Evolutionary conservation across 768 basidiomycete species (phyloP), one percentile per base, ranked within the genome.

Genomic region (Leccinum arenicola): DNA sequence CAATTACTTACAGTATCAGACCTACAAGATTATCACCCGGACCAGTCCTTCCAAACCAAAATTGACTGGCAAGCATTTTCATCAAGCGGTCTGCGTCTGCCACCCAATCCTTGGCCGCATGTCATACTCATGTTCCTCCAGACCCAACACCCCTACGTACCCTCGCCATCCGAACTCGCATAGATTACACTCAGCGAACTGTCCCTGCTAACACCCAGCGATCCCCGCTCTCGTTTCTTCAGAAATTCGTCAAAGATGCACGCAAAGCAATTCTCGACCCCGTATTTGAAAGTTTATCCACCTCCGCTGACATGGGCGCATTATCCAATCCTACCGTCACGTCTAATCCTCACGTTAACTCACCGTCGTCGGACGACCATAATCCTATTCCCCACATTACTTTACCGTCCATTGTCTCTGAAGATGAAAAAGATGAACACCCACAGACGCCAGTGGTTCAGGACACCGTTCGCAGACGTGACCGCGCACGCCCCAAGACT

Each of bases 21-120:
- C 36, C 73, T 81, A 52, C 68, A 72, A 0, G 80, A 82, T 55
- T 78, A 78, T 35, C 73, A 75, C 23, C 74, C 82, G 2, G 64
- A 68, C 1, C 66, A 83, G 6, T 63, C 63, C 53, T 66, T 71
- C 35, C 82, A 84, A 4, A 68, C 78, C 57, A 77, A 77, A 33
- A 75, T 91, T 50, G 77, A 90, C 62, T 92, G 89, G 90, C 70
- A 78, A 11, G 65, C 81, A 1, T 90, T 85, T 67, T 75, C 78
- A 10, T 75, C 77, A 6, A 75, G 76, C 64, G 88, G 89, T 90
- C 67, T 52, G 76, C 69, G 19, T 38, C 56, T 25, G 21, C 48
- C 51, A 51, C 25, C 36, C 50, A 48, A 45, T 45, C 29, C 29
- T 23, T 50, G 50, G 15, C 21, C 33, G 14, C 50, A 49, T 52